Percentiles rank a stretch among this genome's conserved stretches.
Evolutionary conservation across 202 grass and related monocot species (phyloP).

Genomic region (Schoenoplectus triqueter): DNA sequence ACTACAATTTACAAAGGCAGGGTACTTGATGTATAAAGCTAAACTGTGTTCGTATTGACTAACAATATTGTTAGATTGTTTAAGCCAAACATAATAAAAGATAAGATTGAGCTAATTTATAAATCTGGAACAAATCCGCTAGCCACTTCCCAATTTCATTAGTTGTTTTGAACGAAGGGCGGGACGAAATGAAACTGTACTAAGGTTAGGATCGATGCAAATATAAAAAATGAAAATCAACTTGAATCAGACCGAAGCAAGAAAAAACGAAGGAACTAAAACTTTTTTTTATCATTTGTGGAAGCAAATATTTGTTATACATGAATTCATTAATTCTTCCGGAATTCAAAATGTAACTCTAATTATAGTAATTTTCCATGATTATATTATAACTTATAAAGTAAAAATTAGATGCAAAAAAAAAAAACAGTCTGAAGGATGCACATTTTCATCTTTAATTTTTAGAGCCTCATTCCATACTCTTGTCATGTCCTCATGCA

Average conservation of each 20-base stretch:
- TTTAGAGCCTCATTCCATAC: neutral
- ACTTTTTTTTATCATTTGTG: neutral
- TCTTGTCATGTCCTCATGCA: slow-evolving; percentile 21
- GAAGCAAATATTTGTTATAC: neutral
- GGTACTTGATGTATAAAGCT: neutral
- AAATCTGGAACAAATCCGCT: neutral
- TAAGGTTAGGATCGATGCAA: neutral
- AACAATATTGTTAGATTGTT: neutral
- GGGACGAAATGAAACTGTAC: neutral
- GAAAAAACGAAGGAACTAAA: neutral
- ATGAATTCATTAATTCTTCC: neutral
- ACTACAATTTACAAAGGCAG: neutral
- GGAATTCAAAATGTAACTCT: neutral
- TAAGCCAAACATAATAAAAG: neutral
- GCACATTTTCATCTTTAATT: neutral
- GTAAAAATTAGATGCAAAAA: neutral
- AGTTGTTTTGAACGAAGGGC: neutral
- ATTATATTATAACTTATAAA: slow-evolving; percentile 1
- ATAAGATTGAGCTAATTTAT: neutral
- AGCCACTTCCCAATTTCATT: neutral
- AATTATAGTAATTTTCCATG: neutral
- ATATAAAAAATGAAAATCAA: neutral
- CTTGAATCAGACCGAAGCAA: neutral
- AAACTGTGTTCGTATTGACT: neutral
- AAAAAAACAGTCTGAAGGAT: neutral